Conservation (phyloP, 176 grass and related monocot genomes). For the Olyra latifolia region DNA sequence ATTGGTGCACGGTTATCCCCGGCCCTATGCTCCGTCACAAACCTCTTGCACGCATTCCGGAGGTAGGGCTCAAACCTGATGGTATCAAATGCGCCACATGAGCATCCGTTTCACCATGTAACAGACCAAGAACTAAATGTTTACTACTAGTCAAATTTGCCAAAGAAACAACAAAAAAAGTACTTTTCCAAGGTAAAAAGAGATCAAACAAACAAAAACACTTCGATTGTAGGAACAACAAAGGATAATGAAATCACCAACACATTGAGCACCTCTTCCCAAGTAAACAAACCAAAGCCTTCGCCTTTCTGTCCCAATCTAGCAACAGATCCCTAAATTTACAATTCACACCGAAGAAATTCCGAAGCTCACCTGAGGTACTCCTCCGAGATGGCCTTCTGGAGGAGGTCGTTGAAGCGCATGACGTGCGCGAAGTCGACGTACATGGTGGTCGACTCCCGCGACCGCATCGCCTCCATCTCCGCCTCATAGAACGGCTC, state of each 20-base stretch:
- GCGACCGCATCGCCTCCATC: slow-evolving; percentile 77
- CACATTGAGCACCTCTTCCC: not conserved
- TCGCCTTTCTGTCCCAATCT: not conserved
- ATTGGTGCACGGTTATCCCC: slow-evolving; percentile 66
- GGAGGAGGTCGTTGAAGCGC: slow-evolving; percentile 94
- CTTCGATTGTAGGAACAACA: not conserved
- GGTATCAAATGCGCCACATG: not conserved
- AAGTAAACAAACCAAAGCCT: not conserved
- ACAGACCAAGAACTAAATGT: not conserved
- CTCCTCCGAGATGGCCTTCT: slow-evolving; percentile 91
- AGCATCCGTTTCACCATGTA: not conserved
- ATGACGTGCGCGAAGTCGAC: slow-evolving; percentile 94
- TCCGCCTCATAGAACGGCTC: slow-evolving; percentile 87
- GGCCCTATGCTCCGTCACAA: slow-evolving; percentile 68
- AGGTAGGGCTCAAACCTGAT: slow-evolving; percentile 81
- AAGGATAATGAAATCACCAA: not conserved
- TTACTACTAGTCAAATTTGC: not conserved
- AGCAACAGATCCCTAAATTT: not conserved
- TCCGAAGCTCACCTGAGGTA: slow-evolving; percentile 66
- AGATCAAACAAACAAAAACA: not conserved
- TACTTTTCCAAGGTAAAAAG: not conserved
- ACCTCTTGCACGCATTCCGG: slow-evolving; percentile 92
- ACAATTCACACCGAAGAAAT: not conserved
- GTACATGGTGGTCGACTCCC: slow-evolving; percentile 91
- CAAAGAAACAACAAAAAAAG: not conserved